Conservation (phyloP, 176 grass and related monocot genomes). For the maize (Zea mays) region DNA sequence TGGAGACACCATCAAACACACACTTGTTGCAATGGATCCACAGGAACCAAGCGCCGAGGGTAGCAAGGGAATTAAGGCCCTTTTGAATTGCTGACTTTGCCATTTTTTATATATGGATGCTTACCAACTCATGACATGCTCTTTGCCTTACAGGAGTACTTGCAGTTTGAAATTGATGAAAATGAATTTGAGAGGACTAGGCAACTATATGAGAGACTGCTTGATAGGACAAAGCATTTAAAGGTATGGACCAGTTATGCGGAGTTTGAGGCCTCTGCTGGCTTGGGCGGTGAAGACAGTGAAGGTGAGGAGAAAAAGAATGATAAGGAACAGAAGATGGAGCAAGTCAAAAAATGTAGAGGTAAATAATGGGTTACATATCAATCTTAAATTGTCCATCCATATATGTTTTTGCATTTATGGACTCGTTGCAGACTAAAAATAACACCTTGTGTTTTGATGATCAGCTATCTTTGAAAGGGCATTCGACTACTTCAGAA, state of each 20-base stretch:
- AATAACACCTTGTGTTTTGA: slow-evolving; percentile 26
- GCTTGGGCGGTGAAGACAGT: slow-evolving; percentile 44
- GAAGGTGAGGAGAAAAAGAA: slow-evolving; percentile 48
- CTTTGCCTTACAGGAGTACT: slow-evolving; percentile 58
- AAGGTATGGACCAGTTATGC: slow-evolving; percentile 97
- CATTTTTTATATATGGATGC: background rate
- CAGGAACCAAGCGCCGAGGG: background rate
- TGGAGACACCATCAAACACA: background rate
- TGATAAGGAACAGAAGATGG: slow-evolving; percentile 43
- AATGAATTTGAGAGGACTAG: slow-evolving; percentile 66
- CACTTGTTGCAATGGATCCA: background rate
- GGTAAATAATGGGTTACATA: slow-evolving; percentile 44
- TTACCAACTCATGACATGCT: slow-evolving; percentile 12
- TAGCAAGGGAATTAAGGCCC: background rate
- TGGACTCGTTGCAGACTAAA: background rate
- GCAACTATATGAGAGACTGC: slow-evolving; percentile 74
- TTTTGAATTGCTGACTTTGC: background rate
- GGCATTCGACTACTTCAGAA: slow-evolving; percentile 85
- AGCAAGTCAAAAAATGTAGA: slow-evolving; percentile 52
- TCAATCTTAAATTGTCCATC: slow-evolving; percentile 11
- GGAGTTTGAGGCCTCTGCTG: slow-evolving; percentile 80
- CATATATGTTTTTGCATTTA: background rate
- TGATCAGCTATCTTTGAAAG: slow-evolving; percentile 72
- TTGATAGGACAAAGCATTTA: slow-evolving; percentile 86
- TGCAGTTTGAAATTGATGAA: slow-evolving; percentile 90